Percentiles rank a stretch among this genome's conserved stretches.
Conservation (phyloP, 352 stramenopile genomes). For the Aphanomyces cochlioides region DNA sequence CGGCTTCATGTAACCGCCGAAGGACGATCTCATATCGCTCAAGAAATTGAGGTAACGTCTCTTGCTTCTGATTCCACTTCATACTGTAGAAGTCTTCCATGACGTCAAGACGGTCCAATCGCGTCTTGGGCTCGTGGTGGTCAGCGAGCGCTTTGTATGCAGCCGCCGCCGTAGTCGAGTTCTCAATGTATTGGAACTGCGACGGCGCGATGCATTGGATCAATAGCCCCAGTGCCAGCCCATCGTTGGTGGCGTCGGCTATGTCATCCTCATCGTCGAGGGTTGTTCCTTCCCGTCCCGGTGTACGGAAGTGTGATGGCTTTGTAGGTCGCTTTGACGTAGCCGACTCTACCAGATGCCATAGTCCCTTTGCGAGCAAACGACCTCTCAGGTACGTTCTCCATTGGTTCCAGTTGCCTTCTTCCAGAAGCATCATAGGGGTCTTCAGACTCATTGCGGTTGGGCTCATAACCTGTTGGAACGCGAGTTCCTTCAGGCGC, state of each 20-base stretch:
- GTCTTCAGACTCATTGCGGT: not conserved
- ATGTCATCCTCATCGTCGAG: not conserved
- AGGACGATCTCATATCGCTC: not conserved
- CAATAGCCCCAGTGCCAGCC: not conserved
- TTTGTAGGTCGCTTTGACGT: too few relatives aligned
- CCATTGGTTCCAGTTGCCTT: slow-evolving; percentile 1
- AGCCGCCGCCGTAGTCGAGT: not conserved
- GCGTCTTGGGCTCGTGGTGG: not conserved
- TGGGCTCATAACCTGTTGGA: slow-evolving; percentile 7
- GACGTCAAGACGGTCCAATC: not conserved
- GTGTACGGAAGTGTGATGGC: not conserved
- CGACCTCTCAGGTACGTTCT: not conserved
- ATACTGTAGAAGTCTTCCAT: not conserved
- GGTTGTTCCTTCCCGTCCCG: not conserved
- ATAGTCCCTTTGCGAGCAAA: not conserved
- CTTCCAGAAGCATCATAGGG: not conserved
- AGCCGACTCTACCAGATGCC: not conserved
- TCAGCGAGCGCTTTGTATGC: not conserved
- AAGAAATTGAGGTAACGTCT: not conserved
- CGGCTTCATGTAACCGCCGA: not conserved
- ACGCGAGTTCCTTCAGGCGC: too few relatives aligned
- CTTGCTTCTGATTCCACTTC: not conserved
- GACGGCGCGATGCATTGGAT: not conserved
- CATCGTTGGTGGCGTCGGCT: not conserved
- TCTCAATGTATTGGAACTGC: not conserved